Evolutionary conservation across 2,329 filamentous ascomycete species (phyloP), one percentile per base, ranked within the genome.

Genomic region (Aspergillus quadrilineatus): DNA sequence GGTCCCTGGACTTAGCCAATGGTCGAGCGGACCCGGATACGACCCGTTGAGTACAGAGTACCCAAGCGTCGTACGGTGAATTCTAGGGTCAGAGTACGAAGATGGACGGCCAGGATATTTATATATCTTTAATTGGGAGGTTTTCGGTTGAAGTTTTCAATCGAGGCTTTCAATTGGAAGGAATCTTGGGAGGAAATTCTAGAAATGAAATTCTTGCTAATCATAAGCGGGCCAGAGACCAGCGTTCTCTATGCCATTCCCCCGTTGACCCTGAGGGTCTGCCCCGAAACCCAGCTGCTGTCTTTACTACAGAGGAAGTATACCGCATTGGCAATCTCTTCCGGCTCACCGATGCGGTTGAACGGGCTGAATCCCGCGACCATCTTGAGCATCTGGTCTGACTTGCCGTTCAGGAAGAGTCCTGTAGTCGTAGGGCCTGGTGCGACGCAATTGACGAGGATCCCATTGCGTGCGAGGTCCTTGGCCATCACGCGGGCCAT

Each of bases 391-490:
- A 80, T 56, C 49, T 76, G 71, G 57, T 82, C 77, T 3, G 71
- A 69, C 67, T 83, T 82, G 22, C 77, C 81, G 62, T 75, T 68
- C 53, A 78, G 74, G 65, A 85, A 86, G 32, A 85, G 66, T 4
- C 84, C 82, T 0, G 83, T 85, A 0, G 69, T 79, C 0, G 81
- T 85, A 1, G 83, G 82, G 0, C 81, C 82, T 0, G 82, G 81
- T 0, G 80, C 77, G 14, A 83, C 67, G 8, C 72, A 73, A 61
- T 84, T 84, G 10, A 83, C 80, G 10, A 63, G 69, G 66, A 85
- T 82, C 2, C 78, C 79, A 62, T 77, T 80, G 8, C 70, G 62
- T 1, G 75, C 81, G 22, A 85, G 75, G 51, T 85, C 82, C 67
- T 84, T 85, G 44, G 80, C 76, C 58, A 85, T 67, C 2, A 80